phyloP scores from a whole-genome alignment of 257 asterid genomes.

The Galeopsis tetrahit region DNA sequence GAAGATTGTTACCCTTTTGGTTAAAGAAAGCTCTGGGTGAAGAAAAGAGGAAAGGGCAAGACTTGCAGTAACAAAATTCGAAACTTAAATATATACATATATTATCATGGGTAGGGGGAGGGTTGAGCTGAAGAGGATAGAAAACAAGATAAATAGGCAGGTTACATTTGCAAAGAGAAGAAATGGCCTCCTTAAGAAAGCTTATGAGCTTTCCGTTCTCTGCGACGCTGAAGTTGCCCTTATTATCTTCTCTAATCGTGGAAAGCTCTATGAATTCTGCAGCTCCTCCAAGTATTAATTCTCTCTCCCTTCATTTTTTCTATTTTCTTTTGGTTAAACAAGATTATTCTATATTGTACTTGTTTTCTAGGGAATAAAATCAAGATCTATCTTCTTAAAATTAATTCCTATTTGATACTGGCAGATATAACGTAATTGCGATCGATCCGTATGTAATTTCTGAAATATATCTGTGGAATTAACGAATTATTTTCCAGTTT shows the following conservation, averaged over 20 bases:
- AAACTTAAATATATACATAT: not conserved
- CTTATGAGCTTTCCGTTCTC: constrained; percentile 80
- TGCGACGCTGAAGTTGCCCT: constrained; percentile 91
- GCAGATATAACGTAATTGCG: constrained; percentile 1
- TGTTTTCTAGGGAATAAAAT: not conserved
- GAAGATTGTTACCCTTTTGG: constrained; percentile 43
- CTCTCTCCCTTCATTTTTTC: not conserved
- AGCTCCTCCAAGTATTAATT: constrained; percentile 67
- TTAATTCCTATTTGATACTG: constrained; percentile 1
- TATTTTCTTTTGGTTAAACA: not conserved
- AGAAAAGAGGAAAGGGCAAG: constrained; percentile 28
- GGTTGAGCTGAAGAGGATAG: constrained; percentile 89
- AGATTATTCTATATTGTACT: not conserved
- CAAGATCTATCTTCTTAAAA: not conserved
- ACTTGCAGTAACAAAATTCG: not conserved
- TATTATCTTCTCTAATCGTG: constrained; percentile 86
- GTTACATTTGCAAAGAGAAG: constrained; percentile 90
- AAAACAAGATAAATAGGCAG: constrained; percentile 88
- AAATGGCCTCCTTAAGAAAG: constrained; percentile 81
- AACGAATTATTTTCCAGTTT: constrained; percentile 32
- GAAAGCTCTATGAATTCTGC: constrained; percentile 91
- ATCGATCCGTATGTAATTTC: not conserved
- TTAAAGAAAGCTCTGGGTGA: constrained; percentile 36
- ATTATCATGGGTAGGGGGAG: constrained; percentile 83
- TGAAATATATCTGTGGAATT: constrained; percentile 27